Evolutionary conservation across 2,329 filamentous ascomycete species (phyloP), one percentile per base, ranked within the genome.

Genomic region (Tolypocladium nubicola): DNA sequence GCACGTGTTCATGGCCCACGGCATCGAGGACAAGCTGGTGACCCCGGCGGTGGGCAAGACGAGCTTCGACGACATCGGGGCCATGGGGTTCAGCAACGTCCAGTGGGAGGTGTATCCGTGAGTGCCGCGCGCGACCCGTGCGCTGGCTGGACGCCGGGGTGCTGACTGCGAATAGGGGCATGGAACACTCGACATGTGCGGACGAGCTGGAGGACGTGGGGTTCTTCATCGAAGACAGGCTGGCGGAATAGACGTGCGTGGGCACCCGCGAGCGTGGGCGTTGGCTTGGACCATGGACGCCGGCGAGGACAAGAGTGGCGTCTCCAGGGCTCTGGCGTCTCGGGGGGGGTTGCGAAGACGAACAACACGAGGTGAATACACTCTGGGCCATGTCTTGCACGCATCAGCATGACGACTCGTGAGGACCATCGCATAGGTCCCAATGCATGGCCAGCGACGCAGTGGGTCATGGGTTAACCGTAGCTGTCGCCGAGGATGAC

Each of bases 191-290:
- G 26, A 90, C 90, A 4, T 85, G 86, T 64, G 80, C 84, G 7
- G 77, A 87, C 62, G 93, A 97, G 75, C 83, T 97, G 57, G 84
- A 95, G 59, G 88, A 96, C 66, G 76, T 97, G 21, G 89, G 95
- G 73, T 68, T 66, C 2, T 85, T 54, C 26, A 35, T 50, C 30
- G 26, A 50, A n/a, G 47, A 50, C 26, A 30, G 16, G 19, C 16
- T 50, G 47, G 47, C 26, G 47, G 30, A 11, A 16, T 49, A 49
- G 16, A 4, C 16, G 3, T 33, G 2, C 14, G 4, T 2, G 14
- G 47, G 30, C 26, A 33, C n/a, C 35, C n/a, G 13, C 26, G 30
- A 9, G 16, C n/a, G 47, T 30, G 26, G 10, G 47, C 47, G 26
- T 33, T 11, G 8, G 47, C 3, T 2, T 33, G 30, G 26, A 35